Conservation (phyloP, 345 rosid species). For the Chamaenerion angustifolium region DNA sequence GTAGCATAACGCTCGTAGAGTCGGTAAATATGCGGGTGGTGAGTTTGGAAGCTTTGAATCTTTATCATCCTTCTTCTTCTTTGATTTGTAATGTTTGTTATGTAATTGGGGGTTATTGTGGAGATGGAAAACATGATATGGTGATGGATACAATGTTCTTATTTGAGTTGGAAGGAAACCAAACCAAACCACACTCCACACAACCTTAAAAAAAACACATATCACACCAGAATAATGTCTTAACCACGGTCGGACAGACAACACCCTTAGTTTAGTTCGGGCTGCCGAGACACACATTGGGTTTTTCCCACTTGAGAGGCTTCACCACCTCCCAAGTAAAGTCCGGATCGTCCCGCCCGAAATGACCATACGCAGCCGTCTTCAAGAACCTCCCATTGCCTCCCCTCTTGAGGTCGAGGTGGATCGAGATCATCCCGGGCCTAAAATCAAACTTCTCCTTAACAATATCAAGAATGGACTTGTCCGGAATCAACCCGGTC, state of each 20-base stretch:
- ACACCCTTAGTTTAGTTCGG: no score
- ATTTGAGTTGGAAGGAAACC: no score
- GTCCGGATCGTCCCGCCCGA: neutral
- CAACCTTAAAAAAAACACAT: no score
- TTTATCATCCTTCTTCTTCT: neutral
- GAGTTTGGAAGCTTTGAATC: no score
- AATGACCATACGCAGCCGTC: slow-evolving; percentile 5
- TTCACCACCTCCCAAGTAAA: neutral
- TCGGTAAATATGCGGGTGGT: no score
- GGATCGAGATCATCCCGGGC: slow-evolving; percentile 4
- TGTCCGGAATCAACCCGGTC: slow-evolving; percentile 3
- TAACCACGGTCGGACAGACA: no score
- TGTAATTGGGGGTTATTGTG: neutral
- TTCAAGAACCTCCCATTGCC: slow-evolving; percentile 4
- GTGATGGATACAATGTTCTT: no score
- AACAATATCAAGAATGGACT: slow-evolving; percentile 2
- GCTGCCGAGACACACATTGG: neutral
- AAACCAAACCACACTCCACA: no score
- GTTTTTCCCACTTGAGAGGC: neutral
- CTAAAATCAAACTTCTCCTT: slow-evolving; percentile 4
- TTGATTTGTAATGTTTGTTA: neutral
- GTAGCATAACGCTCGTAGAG: neutral
- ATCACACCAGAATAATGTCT: no score
- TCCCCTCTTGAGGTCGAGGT: slow-evolving; percentile 7
- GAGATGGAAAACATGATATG: no score